phyloP scores from a whole-genome alignment of 2,329 filamentous ascomycete genomes.

The Didymella sp. region DNA sequence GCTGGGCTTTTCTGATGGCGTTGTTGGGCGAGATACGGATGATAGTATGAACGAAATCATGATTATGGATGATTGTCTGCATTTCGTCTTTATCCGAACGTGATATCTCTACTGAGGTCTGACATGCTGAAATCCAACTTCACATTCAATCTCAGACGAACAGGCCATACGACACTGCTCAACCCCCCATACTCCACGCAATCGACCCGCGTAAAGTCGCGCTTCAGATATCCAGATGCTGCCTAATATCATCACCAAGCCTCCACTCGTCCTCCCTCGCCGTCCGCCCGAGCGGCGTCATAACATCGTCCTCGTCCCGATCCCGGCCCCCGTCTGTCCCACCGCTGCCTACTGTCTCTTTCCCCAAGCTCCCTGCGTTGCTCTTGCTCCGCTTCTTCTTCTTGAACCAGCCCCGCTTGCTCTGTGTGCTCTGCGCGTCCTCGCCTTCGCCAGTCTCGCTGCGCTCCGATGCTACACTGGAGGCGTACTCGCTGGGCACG shows the following conservation, averaged over 20 bases:
- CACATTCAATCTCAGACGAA: too few relatives aligned
- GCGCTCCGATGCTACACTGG: constrained; percentile 34
- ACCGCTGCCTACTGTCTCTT: constrained; percentile 39
- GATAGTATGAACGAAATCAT: neutral
- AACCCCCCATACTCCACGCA: too few relatives aligned
- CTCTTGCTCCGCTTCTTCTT: constrained; percentile 39
- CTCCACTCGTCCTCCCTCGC: constrained; percentile 71
- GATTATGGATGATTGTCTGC: neutral
- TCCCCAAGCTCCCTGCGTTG: constrained; percentile 40
- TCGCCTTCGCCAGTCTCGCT: constrained; percentile 19
- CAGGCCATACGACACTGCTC: too few relatives aligned
- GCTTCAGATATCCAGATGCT: constrained; percentile 73
- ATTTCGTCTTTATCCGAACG: too few relatives aligned
- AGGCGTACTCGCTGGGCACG: constrained; percentile 37
- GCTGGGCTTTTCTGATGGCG: constrained; percentile 8
- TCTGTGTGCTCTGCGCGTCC: constrained; percentile 44
- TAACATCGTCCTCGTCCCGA: constrained; percentile 56
- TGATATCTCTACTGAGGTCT: too few relatives aligned
- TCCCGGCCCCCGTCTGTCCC: constrained; percentile 40
- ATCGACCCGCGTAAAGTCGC: neutral
- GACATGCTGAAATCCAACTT: too few relatives aligned
- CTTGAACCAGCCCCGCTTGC: constrained; percentile 49
- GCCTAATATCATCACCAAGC: constrained; percentile 81
- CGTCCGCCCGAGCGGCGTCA: constrained; percentile 57
- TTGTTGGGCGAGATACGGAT: neutral